Evolutionary conservation across 1,284 basidiomycete species (phyloP), one percentile per base, ranked within the genome.

Genomic region (Cerioporus squamosus): DNA sequence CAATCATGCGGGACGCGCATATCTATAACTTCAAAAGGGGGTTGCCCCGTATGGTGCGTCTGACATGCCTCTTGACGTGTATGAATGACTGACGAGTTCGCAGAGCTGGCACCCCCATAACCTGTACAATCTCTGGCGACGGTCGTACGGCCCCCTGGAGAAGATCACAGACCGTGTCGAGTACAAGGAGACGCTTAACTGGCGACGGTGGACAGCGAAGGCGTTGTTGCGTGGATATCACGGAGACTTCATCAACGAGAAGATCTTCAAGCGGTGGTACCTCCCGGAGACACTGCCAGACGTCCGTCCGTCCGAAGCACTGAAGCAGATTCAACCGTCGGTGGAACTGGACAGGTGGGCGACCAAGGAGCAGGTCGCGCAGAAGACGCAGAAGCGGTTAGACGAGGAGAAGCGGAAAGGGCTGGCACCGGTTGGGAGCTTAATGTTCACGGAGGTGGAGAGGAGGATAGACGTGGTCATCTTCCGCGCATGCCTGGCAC

Each of bases 361-460:
- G 3, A 76, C 80, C 55, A 79, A 83, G 63, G 80, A 79, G 48
- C 66, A 73, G 44, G 73, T 75, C 24, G 72, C 77, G 55, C 75
- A 79, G 57, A 79, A 75, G 58, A 82, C 85, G 59, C 76, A 76
- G 62, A 77, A 76, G 52, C 72, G 76, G 50, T 76, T 77, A 43
- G 74, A 78, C 64, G 85, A 87, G 65, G 83, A 86, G 67, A 79
- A 84, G 61, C 74, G 75, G 64, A 85, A 87, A 66, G 86, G 84
- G 3, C 80, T 90, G 65, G 87, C 90, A 4, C 92, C 92, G 2
- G 88, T 97, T 17, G 92, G 91, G 49, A 93, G 91, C 71, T 83
- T 98, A 81, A 95, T 98, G 91, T 93, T 94, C 72, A 75, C 83
- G 1, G 93, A 97, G 74, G 84, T 98, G n/a, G 97, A 99, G 81